Base-by-base conservation (phyloP, 2,329 filamentous ascomycete genomes). In the Fusarium sublunatum region DNA sequence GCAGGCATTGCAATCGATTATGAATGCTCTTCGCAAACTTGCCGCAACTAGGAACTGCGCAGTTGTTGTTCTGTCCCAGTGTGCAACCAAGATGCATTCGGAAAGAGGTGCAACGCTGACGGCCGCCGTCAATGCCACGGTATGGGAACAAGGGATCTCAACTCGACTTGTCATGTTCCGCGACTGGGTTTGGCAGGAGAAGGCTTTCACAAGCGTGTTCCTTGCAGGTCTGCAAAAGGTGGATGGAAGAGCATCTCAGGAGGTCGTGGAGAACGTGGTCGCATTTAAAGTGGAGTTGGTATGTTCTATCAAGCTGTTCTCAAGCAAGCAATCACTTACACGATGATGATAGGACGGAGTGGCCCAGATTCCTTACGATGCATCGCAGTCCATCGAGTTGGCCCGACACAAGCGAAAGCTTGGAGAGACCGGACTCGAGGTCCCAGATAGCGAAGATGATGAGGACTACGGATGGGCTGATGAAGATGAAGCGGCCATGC, bases 101-200 rank as follows among this genome's bases (percentile, higher is more conserved):
- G 88, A 84, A 63, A 82, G 79, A 64, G 85, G 82, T 65, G 90
- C 93, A 12, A 85, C 89, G 10, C 79, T 98, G 44, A 84, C 89
- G 49, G 90, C 93, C 13, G 87, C 91, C 36, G 82, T 97, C 61
- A 89, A 89, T 53, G 88, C 90, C 12, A 82, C 82, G 19, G 86
- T 90, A 38, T 97, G 93, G 93, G 93, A 97, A 59, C 87, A 86
- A 63, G 89, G 88, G 29, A 80, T 97, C 34, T 86, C 87, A 60
- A 91, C 87, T 38, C 84, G 92, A 50, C 75, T 97, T 59, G 89
- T 90, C 24, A 76, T 97, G 31, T 96, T 95, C 75, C 85, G 90
- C 69, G 92, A 97, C 77, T 93, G 86, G 85, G 83, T 81, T 60
- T 85, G 82, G 77, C 76, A 78, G 48, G 76, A 77, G 39, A 76